Percentiles rank a stretch among this genome's conserved stretches.
phyloP scores from a whole-genome alignment of 148 eudicot species.

The Diospyros kaki region DNA sequence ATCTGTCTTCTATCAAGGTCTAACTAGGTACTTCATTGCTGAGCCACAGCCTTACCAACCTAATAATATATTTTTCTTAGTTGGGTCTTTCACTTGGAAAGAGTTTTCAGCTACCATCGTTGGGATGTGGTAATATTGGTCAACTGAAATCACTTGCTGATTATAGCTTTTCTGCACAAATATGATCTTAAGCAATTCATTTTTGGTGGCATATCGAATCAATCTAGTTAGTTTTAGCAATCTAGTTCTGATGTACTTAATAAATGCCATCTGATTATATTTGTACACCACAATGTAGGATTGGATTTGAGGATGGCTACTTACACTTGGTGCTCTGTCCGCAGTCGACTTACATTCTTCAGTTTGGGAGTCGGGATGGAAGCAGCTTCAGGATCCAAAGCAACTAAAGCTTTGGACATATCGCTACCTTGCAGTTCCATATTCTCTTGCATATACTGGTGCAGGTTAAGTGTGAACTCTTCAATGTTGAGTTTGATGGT shows the following conservation, averaged over 20 bases:
- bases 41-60: neutral
- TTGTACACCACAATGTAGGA: neutral
- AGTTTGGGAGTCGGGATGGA: conserved; percentile 51
- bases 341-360: conserved; percentile 45
- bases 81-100: conserved; percentile 3
- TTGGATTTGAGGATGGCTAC: conserved; percentile 17
- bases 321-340: conserved; percentile 67
- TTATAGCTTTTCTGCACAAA: neutral
- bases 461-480: conserved; percentile 38
- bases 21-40: neutral
- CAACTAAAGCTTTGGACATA: conserved; percentile 49
- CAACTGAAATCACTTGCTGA: neutral
- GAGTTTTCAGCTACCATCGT: neutral
- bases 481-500: conserved; percentile 41
- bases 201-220: neutral
- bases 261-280: neutral
- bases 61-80: neutral
- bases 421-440: conserved; percentile 38
- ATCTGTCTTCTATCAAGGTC: neutral
- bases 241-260: neutral
- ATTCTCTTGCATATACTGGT: conserved; percentile 32
- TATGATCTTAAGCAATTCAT: neutral
- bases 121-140: neutral
- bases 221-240: neutral
- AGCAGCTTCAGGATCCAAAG: conserved; percentile 38